These are phyloP conservation scores for Coccomyxa subellipsoidea DNA, from an alignment of 163 green algal species.

Conservation along the genomic window DNA sequence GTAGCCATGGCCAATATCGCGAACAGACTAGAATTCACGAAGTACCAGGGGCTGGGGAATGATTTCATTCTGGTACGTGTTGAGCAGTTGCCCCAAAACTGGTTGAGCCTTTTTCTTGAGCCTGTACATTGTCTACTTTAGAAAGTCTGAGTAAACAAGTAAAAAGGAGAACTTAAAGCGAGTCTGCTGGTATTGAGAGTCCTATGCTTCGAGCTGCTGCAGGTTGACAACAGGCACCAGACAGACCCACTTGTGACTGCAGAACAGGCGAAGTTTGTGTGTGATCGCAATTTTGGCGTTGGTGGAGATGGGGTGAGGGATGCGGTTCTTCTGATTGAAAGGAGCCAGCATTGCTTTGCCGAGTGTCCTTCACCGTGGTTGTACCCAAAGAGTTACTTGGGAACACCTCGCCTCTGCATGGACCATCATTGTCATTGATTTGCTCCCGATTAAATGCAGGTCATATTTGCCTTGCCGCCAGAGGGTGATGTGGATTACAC, in stretches of 20 bases:
- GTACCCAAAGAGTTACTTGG: not conserved
- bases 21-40: slow-evolving; percentile 72
- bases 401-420: not conserved
- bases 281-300: slow-evolving; percentile 96
- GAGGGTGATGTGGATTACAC: slow-evolving; percentile 48
- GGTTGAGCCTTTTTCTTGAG: not conserved
- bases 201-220: not conserved
- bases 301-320: slow-evolving; percentile 88
- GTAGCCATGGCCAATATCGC: not conserved
- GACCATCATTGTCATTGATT: not conserved
- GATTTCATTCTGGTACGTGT: slow-evolving; percentile 96
- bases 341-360: no score
- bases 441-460: slow-evolving; percentile 33
- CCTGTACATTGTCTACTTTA: not conserved
- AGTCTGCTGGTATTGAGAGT: not conserved
- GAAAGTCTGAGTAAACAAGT: not conserved
- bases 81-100: not conserved
- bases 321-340: not conserved
- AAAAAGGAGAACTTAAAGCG: not conserved
- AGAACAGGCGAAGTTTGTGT: slow-evolving; percentile 82
- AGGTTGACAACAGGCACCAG: slow-evolving; percentile 92
- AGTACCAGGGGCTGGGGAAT: slow-evolving; percentile 98
- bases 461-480: slow-evolving; percentile 93
- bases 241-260: slow-evolving; percentile 70
- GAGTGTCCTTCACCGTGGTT: not conserved